These are phyloP conservation scores for Toxoplasma gondii DNA, from an alignment of 169 alveolate species.

Conservation along the genomic window DNA sequence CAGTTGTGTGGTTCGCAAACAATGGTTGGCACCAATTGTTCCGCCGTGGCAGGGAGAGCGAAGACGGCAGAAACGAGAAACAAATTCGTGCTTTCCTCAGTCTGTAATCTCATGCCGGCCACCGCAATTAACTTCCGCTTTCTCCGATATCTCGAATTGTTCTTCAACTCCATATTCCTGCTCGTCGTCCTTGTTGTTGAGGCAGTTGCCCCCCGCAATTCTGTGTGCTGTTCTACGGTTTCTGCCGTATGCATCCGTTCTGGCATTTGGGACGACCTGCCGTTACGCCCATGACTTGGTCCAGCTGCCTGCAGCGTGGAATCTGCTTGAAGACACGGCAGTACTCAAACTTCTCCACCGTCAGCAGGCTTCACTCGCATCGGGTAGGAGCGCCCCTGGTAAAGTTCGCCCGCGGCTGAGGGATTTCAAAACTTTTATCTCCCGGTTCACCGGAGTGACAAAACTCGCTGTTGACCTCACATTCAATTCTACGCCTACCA, in stretches of 20 bases:
- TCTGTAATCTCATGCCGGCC: too few relatives aligned
- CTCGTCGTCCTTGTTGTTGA: background rate
- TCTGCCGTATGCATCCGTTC: background rate
- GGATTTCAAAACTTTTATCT: background rate
- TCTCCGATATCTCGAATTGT: too few relatives aligned
- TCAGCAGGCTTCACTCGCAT: background rate
- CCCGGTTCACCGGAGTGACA: background rate
- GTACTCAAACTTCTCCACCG: background rate
- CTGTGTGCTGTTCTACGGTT: background rate
- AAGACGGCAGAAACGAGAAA: too few relatives aligned
- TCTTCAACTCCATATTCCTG: too few relatives aligned
- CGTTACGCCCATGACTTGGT: background rate
- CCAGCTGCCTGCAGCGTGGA: conserved; percentile 43
- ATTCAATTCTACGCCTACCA: background rate
- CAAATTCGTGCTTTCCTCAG: too few relatives aligned
- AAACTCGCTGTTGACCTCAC: conserved; percentile 25
- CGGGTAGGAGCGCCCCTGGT: background rate
- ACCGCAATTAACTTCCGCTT: too few relatives aligned
- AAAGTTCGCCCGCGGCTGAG: background rate
- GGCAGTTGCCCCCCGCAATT: background rate
- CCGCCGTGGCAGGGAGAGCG: too few relatives aligned
- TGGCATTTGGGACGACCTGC: conserved; percentile 36
- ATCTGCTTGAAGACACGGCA: background rate
- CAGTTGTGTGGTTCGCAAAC: too few relatives aligned
- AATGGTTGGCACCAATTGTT: too few relatives aligned